phyloP scores from a whole-genome alignment of 1,284 basidiomycete genomes.

The Melanopsichium pennsylvanicum region DNA sequence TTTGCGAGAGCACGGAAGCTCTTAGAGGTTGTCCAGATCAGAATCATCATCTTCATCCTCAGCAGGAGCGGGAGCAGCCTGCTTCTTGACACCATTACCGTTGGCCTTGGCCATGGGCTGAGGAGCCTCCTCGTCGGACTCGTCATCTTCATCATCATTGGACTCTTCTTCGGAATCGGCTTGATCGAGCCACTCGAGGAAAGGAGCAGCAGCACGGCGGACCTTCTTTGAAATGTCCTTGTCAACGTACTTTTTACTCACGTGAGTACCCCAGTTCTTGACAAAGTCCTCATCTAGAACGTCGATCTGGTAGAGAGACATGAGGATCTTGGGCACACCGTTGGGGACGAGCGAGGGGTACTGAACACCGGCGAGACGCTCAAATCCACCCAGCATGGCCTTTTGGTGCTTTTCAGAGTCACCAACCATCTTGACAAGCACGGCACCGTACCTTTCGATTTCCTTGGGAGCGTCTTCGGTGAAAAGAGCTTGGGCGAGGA shows the following conservation, averaged over 20 bases:
- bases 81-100: constrained; percentile 21
- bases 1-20: too few relatives aligned
- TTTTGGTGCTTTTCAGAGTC: constrained; percentile 91
- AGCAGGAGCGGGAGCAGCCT: constrained; percentile 13
- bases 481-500: constrained; percentile 88
- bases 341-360: constrained; percentile 61
- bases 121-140: constrained; percentile 27
- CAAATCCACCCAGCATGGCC: constrained; percentile 74
- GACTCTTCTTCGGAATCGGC: constrained; percentile 62
- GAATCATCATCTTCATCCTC: constrained; percentile 58
- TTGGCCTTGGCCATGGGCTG: constrained; percentile 22
- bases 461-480: constrained; percentile 79
- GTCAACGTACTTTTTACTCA: constrained; percentile 94
- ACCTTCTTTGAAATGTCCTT: constrained; percentile 95
- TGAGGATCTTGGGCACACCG: constrained; percentile 86
- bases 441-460: constrained; percentile 76
- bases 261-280: constrained; percentile 93
- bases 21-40: constrained; percentile 58
- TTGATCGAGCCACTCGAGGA: constrained; percentile 71
- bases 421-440: constrained; percentile 76
- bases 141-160: constrained; percentile 59
- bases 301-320: constrained; percentile 92
- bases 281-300: constrained; percentile 90
- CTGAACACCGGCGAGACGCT: constrained; percentile 61
- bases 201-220: constrained; percentile 91